Evolutionary conservation across 495 filamentous ascomycete species (phyloP).

Genomic region (Neurospora tetraspora): DNA sequence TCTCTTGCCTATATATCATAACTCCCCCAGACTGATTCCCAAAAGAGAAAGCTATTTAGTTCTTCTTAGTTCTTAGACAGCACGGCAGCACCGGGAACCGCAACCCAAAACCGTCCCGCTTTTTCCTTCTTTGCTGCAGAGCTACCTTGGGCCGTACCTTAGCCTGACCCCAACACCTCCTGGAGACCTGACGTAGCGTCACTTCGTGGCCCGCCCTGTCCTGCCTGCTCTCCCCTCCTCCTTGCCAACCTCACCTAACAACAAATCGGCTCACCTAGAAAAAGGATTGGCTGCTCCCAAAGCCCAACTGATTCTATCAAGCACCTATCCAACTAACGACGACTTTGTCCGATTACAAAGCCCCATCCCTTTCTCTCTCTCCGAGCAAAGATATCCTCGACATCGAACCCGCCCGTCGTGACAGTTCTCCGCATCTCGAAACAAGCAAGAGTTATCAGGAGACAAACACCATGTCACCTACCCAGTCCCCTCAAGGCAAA

Average conservation of each 20-base stretch:
- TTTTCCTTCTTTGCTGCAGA: neutral
- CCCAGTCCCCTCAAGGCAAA: neutral
- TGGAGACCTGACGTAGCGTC: neutral
- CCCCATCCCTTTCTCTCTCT: neutral
- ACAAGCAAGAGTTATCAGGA: slow-evolving; percentile 2
- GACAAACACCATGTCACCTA: neutral
- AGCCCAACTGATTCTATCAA: neutral
- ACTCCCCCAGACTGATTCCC: too few species aligned
- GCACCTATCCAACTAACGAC: neutral
- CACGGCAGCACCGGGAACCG: neutral
- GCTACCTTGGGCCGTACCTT: neutral
- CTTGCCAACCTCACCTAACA: neutral
- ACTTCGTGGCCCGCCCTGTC: slow-evolving; percentile 1
- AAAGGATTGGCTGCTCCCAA: neutral
- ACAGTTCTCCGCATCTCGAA: neutral
- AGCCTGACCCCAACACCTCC: slow-evolving; percentile 1
- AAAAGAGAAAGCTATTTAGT: neutral
- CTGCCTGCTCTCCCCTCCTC: neutral
- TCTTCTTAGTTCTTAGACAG: neutral
- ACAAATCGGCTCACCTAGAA: neutral
- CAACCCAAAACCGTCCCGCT: neutral
- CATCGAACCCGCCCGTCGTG: slow-evolving; percentile 2
- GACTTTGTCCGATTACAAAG: neutral
- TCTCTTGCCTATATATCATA: neutral
- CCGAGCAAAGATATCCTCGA: slow-evolving; percentile 3